Evolutionary conservation across 23 red algal genomes (phyloP).

Genomic region (Gracilariopsis chorda): DNA sequence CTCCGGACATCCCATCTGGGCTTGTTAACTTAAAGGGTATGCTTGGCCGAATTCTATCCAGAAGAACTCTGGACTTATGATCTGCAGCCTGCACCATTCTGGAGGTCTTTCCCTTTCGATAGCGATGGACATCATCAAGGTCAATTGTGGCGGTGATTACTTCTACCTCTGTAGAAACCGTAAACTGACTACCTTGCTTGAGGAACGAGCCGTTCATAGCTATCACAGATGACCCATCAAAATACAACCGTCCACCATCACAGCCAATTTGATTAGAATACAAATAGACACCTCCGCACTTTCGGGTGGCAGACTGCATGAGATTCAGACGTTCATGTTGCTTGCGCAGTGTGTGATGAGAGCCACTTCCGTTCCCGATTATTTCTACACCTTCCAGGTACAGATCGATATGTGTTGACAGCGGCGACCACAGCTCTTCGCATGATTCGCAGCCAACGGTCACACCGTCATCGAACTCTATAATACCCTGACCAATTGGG

Average conservation of each 20-base stretch:
- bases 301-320: conserved; percentile 71
- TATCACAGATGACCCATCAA: conserved; percentile 86
- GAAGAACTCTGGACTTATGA: not conserved
- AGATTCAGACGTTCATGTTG: conserved; percentile 70
- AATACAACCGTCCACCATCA: conserved; percentile 97
- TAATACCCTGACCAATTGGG: conserved; percentile 81
- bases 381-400: conserved; percentile 78
- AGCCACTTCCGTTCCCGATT: conserved; percentile 85
- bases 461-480: conserved; percentile 72
- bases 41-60: not conserved
- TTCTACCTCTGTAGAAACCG: conserved; percentile 66
- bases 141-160: conserved; percentile 77
- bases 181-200: conserved; percentile 82
- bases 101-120: conserved; percentile 57
- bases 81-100: conserved; percentile 76
- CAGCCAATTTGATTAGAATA: conserved; percentile 98
- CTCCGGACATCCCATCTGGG: not conserved
- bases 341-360: conserved; percentile 92
- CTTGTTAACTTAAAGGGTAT: not conserved
- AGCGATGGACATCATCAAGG: conserved; percentile 63
- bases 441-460: conserved; percentile 90
- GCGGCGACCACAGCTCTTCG: conserved; percentile 91
- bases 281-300: conserved; percentile 86
- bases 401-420: conserved; percentile 84
- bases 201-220: conserved; percentile 88